These are phyloP conservation scores for Nannizziopsis arthrosporioides DNA, from an alignment of 2,329 filamentous ascomycete species.

Conservation along the genomic window DNA sequence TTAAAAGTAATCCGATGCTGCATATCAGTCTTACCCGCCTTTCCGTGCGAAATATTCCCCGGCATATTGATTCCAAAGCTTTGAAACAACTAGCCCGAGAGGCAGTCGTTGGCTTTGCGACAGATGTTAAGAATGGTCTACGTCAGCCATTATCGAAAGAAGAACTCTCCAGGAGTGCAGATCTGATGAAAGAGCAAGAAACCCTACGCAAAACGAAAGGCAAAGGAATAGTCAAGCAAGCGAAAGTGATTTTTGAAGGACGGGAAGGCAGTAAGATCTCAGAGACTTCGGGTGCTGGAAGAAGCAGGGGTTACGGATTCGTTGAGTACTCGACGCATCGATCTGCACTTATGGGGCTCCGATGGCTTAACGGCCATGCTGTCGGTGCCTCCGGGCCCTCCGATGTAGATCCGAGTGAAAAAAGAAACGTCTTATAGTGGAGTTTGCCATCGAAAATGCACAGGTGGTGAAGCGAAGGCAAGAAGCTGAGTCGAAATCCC, in stretches of 20 bases:
- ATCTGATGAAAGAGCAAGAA: slow-evolving; percentile 71
- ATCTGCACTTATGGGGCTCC: slow-evolving; percentile 84
- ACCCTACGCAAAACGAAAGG: slow-evolving; percentile 66
- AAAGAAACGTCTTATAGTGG: slow-evolving; percentile 78
- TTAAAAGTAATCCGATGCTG: slow-evolving; percentile 80
- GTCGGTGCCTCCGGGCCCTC: slow-evolving; percentile 27
- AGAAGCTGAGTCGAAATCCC: slow-evolving; percentile 48
- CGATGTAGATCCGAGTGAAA: slow-evolving; percentile 28
- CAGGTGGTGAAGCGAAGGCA: slow-evolving; percentile 78
- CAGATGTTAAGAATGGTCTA: slow-evolving; percentile 67
- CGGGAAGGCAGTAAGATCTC: slow-evolving; percentile 71
- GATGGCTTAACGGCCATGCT: slow-evolving; percentile 77
- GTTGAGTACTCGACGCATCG: slow-evolving; percentile 92
- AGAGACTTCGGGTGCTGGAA: slow-evolving; percentile 64
- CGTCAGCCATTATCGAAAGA: slow-evolving; percentile 78
- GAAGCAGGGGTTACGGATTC: slow-evolving; percentile 90
- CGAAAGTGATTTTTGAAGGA: slow-evolving; percentile 89
- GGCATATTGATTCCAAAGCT: slow-evolving; percentile 69
- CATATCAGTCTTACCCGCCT: slow-evolving; percentile 83
- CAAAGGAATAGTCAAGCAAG: slow-evolving; percentile 79
- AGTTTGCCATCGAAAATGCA: slow-evolving; percentile 96
- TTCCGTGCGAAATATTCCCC: slow-evolving; percentile 81
- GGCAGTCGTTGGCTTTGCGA: slow-evolving; percentile 88
- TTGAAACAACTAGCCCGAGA: slow-evolving; percentile 83
- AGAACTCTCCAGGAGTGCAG: slow-evolving; percentile 67